phyloP scores from a whole-genome alignment of 2,329 filamentous ascomycete species.

The Calonectria pseudoturangicola region DNA sequence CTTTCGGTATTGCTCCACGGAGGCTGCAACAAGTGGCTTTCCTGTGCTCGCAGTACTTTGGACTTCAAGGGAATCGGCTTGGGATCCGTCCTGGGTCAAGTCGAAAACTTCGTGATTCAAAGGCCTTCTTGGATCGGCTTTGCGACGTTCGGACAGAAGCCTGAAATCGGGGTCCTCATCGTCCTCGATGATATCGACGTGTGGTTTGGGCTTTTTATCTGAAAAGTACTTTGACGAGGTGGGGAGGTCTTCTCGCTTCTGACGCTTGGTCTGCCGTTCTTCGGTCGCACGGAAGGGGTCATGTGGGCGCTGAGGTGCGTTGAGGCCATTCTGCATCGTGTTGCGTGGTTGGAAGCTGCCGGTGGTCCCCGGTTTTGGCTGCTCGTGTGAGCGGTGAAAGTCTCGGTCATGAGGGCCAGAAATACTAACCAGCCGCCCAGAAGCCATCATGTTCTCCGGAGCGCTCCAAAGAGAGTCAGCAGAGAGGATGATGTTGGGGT shows the following conservation, averaged over 20 bases:
- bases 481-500: constrained; percentile 36
- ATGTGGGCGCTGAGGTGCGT: not conserved
- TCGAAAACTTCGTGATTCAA: constrained; percentile 38
- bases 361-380: constrained; percentile 50
- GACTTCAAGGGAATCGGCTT: constrained; percentile 44
- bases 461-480: constrained; percentile 52
- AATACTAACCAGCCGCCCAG: constrained; percentile 51
- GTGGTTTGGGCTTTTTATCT: not conserved
- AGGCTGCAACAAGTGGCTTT: constrained; percentile 37
- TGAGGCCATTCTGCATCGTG: not conserved
- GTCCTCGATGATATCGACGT: constrained; percentile 42
- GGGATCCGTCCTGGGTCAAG: constrained; percentile 48
- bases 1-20: constrained; percentile 50
- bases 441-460: constrained; percentile 50
- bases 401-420: not conserved
- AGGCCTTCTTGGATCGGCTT: not conserved
- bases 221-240: constrained; percentile 30
- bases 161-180: constrained; percentile 10
- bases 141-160: not conserved
- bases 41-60: constrained; percentile 43
- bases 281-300: constrained; percentile 21
- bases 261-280: constrained; percentile 50
- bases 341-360: constrained; percentile 48
- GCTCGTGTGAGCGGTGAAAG: constrained; percentile 37
- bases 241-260: constrained; percentile 36